Evolutionary conservation across 805 yeast genomes (phyloP), one percentile per base, ranked within the genome.

Genomic region (Ogataea wickerhamii): DNA sequence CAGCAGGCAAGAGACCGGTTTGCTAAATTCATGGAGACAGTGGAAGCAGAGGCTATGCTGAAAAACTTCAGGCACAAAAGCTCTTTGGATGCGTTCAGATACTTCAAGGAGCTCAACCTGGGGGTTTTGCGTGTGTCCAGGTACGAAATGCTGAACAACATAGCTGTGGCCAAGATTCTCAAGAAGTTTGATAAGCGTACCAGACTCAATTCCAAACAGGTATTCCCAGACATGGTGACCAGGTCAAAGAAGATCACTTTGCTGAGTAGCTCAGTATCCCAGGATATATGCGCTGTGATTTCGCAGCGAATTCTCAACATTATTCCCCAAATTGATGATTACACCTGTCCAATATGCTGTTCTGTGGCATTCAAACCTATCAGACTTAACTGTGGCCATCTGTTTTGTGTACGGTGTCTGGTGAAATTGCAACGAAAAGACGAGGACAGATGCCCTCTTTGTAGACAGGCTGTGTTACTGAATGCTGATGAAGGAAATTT

Each of bases 171-270:
- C 13, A 83, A 83, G 56, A 83, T 83, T 43, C 64, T 82, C 52
- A 82, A 83, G 55, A 83, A 83, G 53, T 83, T 84, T 49, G 88
- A 84, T 49, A 83, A 83, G 54, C 81, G 76, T 49, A 83, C 91
- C 0, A 61, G 75, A 5, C 60, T 82, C 20, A 67, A 70, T 21
- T 65, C 79, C 0, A 66, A 72, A 27, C 40, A 58, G 4, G 52
- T 61, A 30, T 73, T 76, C 48, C 80, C 82, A 2, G 47, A 45
- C 19, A 42, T 55, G 8, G 34, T 58, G 3, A 38, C 46, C 13
- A 37, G 38, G 5, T 42, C 55, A 4, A 37, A 41, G 10, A 38
- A 49, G 17, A 44, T 48, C 13, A 48, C 53, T 28, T 46, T 57
- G 6, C 18, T 56, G 27, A 43, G 47, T 18, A 49, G 51, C 14